Evolutionary conservation across 345 rosid species (phyloP).

Genomic region (Pistacia atlantica): DNA sequence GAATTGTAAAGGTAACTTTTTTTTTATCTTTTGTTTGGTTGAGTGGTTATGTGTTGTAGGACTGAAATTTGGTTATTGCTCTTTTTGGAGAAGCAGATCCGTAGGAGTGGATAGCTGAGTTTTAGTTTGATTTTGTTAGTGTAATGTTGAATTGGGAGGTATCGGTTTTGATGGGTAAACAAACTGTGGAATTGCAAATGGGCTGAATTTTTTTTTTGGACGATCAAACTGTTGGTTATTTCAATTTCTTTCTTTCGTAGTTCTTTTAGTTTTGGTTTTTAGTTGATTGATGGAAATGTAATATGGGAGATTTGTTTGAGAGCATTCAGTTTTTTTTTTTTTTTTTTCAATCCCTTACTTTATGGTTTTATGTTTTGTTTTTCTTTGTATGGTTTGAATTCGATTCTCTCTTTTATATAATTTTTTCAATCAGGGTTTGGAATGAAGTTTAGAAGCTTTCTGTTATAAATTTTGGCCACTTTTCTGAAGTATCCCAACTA

Average conservation of each 20-base stretch:
- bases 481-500: background rate
- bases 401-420: background rate
- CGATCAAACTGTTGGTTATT: background rate
- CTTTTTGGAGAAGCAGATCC: background rate
- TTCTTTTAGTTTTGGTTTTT: background rate
- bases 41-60: no score
- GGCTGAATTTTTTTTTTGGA: background rate
- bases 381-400: background rate
- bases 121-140: background rate
- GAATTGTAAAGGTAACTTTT: slow-evolving; percentile 63
- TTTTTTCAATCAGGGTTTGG: background rate
- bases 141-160: background rate
- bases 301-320: background rate
- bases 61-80: no score
- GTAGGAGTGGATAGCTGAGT: background rate
- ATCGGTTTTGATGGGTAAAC: background rate
- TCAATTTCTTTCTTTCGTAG: background rate
- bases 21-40: background rate
- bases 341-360: background rate
- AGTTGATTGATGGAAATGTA: background rate
- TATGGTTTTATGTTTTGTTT: background rate
- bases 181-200: background rate
- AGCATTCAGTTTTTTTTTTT: background rate
- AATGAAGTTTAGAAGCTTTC: background rate
- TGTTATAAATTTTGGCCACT: background rate